These are phyloP conservation scores for Anisodus acutangulus DNA, from an alignment of 257 asterid species.

Conservation along the genomic window DNA sequence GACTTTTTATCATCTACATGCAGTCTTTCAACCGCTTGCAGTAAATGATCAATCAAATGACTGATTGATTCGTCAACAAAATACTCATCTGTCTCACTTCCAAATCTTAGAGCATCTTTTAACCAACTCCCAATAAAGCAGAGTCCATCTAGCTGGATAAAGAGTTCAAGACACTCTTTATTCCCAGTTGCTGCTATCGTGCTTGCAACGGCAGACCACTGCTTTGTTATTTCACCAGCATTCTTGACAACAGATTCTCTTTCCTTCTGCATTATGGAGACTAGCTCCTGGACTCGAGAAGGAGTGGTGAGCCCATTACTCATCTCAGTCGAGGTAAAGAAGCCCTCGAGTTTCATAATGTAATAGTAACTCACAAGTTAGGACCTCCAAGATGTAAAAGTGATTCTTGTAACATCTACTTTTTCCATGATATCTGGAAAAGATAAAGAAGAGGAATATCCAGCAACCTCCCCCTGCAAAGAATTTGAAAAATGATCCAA, in stretches of 20 bases:
- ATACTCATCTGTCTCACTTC: slow-evolving; percentile 37
- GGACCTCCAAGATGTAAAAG: slow-evolving; percentile 24
- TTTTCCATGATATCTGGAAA: background rate
- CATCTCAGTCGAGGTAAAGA: slow-evolving; percentile 70
- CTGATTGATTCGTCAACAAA: too few species aligned
- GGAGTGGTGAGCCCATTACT: slow-evolving; percentile 67
- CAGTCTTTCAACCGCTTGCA: slow-evolving; percentile 61
- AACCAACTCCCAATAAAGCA: slow-evolving; percentile 56
- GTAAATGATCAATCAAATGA: slow-evolving; percentile 49
- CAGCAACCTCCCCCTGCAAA: background rate
- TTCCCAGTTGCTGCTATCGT: slow-evolving; percentile 68
- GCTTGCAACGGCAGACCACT: slow-evolving; percentile 68
- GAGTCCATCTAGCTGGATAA: slow-evolving; percentile 68
- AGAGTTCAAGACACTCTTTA: slow-evolving; percentile 68
- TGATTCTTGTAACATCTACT: slow-evolving; percentile 24
- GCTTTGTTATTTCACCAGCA: slow-evolving; percentile 51
- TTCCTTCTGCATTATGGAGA: slow-evolving; percentile 62
- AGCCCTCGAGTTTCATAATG: slow-evolving; percentile 65
- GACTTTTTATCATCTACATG: slow-evolving; percentile 48
- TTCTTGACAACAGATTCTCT: slow-evolving; percentile 44
- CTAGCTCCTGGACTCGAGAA: slow-evolving; percentile 69
- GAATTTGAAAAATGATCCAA: background rate
- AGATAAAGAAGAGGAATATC: background rate
- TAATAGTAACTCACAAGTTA: slow-evolving; percentile 34
- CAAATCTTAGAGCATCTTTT: slow-evolving; percentile 58